These are phyloP conservation scores for Alternaria triticina DNA, from an alignment of 2,329 filamentous ascomycete species.

Conservation along the genomic window DNA sequence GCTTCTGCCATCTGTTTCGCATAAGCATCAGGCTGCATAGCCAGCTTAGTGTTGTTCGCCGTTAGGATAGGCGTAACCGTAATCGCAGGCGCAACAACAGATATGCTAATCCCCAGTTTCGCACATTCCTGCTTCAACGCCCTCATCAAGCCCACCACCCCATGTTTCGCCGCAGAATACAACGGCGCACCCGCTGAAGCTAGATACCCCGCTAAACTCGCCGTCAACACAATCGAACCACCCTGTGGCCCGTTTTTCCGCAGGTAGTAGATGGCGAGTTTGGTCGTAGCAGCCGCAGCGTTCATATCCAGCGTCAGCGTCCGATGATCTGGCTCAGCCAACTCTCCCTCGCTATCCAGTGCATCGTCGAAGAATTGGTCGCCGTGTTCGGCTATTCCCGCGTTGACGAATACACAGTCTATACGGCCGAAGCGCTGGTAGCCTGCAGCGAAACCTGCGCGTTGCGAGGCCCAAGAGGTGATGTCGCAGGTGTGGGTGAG, in stretches of 20 bases:
- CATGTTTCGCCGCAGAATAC: conserved; percentile 60
- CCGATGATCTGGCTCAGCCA: conserved; percentile 56
- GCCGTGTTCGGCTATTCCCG: conserved; percentile 56
- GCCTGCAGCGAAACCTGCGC: conserved; percentile 52
- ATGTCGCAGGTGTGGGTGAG: conserved; percentile 54
- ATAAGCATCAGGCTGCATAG: conserved; percentile 45
- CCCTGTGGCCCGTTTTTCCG: conserved; percentile 48
- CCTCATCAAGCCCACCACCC: conserved; percentile 58
- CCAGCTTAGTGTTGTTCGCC: conserved; percentile 38
- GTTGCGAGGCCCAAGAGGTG: conserved; percentile 54
- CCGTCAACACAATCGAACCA: conserved; percentile 56
- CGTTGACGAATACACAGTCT: conserved; percentile 58
- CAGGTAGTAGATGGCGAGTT: conserved; percentile 57
- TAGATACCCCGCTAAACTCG: conserved; percentile 58
- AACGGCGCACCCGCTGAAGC: conserved; percentile 56
- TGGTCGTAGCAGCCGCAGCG: conserved; percentile 55
- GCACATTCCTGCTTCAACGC: conserved; percentile 58
- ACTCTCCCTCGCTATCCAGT: conserved; percentile 48
- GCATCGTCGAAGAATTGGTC: conserved; percentile 59
- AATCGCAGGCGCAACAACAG: conserved; percentile 57
- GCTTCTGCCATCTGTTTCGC: conserved; percentile 51
- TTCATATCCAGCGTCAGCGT: conserved; percentile 56
- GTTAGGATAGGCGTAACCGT: conserved; percentile 55
- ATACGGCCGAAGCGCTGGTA: conserved; percentile 53
- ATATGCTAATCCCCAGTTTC: conserved; percentile 54